These are phyloP conservation scores for Albugo candida DNA, from an alignment of 352 stramenopile species.

Conservation along the genomic window DNA sequence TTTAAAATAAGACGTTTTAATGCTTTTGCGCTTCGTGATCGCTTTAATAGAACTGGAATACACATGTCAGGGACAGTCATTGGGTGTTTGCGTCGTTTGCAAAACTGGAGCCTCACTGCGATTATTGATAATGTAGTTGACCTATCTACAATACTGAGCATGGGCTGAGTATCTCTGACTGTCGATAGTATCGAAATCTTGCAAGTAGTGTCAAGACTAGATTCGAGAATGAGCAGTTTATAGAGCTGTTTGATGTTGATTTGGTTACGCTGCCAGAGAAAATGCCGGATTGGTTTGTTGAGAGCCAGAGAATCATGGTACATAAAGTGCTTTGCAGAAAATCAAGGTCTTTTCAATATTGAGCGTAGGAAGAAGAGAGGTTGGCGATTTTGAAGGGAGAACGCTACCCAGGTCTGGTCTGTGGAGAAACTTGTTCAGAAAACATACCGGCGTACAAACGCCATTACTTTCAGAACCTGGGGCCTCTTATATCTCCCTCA, in stretches of 20 bases:
- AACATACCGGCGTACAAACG: slow-evolving; percentile 41
- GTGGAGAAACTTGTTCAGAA: background rate
- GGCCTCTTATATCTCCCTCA: slow-evolving; percentile 48
- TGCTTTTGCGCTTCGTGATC: background rate
- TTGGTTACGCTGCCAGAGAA: slow-evolving; percentile 62
- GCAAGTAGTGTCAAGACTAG: slow-evolving; percentile 69
- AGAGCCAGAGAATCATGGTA: slow-evolving; percentile 65
- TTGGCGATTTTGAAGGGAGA: slow-evolving; percentile 41
- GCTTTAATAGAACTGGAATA: slow-evolving; percentile 31
- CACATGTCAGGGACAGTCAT: slow-evolving; percentile 64
- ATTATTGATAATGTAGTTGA: slow-evolving; percentile 62
- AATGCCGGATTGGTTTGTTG: slow-evolving; percentile 57
- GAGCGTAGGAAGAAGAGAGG: slow-evolving; percentile 46
- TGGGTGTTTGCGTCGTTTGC: slow-evolving; percentile 53
- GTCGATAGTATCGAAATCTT: slow-evolving; percentile 59
- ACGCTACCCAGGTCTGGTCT: slow-evolving; percentile 26
- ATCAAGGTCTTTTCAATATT: background rate
- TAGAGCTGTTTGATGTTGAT: slow-evolving; percentile 76
- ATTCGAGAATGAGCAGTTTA: slow-evolving; percentile 81
- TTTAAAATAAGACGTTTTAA: background rate
- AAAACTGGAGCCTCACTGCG: slow-evolving; percentile 74
- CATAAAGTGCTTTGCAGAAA: background rate
- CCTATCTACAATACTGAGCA: background rate
- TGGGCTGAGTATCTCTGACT: background rate
- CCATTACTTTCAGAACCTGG: slow-evolving; percentile 64